Base-by-base conservation (phyloP, 1,284 basidiomycete genomes). In the Ustilago crameri region DNA sequence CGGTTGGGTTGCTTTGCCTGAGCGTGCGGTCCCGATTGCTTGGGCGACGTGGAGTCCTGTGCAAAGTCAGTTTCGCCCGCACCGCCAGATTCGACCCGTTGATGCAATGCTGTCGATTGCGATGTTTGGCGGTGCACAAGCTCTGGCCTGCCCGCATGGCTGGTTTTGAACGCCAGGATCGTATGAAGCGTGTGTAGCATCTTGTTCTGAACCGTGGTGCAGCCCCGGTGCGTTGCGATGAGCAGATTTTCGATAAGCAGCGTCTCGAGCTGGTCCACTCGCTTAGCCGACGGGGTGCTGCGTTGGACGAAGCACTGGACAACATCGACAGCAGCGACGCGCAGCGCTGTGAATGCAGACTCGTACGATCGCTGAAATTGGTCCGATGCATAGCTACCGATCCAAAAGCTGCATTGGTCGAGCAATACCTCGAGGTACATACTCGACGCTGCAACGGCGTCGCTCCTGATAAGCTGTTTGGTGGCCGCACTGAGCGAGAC, bases 151-250 rank as follows among this genome's bases (percentile, higher is more conserved):
- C 23, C 32, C 12, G 51, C 34, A 3, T 14, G 38, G 32, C 59
- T 54, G n/a, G 62, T 57, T 41, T 55, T 57, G 23, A 61, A 62
- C 2, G 64, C 42, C 18, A 81, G 51, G 26, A 93, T 85, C 0
- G 92, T 91, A 79, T 97, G 94, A 1, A 98, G 87, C 9, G 95
- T 88, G 74, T 94, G 93, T 1, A 98, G 88, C 56, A 97, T 88
- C 80, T 94, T 95, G 86, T 93, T 94, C 49, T 82, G 80, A 14
- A 62, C 37, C 9, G 47, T 18, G 2, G 55, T 46, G 27, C 51
- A 46, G 34, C 55, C 53, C 10, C 55, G 44, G 70, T 93, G 90
- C 18, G 96, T 86, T 27, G 88, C 90, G 48, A 89, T 85, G 74
- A 90, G 92, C 2, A 97, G 86, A 78, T 92, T 91, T 48, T 88